Percentiles rank a stretch among this genome's conserved stretches.
These are phyloP conservation scores for Aureobasidium sp. DNA, from an alignment of 2,329 filamentous ascomycete species.

Conservation along the genomic window DNA sequence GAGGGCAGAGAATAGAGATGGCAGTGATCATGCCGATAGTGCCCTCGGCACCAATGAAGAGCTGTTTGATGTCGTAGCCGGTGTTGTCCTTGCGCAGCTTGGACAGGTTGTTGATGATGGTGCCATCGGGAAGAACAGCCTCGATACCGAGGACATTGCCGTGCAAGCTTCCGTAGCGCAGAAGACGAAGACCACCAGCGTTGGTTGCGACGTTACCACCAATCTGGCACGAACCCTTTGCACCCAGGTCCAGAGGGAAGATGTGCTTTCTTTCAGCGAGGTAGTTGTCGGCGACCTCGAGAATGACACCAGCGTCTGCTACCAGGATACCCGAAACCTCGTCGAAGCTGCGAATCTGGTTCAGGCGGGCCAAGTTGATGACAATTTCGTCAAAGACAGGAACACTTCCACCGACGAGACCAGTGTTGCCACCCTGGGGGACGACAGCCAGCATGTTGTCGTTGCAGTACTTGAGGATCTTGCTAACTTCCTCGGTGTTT, in stretches of 20 bases:
- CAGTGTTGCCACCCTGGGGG: constrained; percentile 94
- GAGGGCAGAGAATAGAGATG: constrained; percentile 81
- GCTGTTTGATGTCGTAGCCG: constrained; percentile 91
- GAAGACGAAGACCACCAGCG: constrained; percentile 78
- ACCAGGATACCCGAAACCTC: constrained; percentile 85
- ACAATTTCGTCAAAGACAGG: constrained; percentile 98
- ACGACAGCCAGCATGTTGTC: constrained; percentile 86
- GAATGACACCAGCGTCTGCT: constrained; percentile 80
- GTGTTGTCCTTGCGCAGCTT: constrained; percentile 97
- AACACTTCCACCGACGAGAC: constrained; percentile 87
- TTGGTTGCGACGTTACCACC: constrained; percentile 96
- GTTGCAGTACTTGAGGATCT: constrained; percentile 91
- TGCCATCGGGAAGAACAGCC: constrained; percentile 87
- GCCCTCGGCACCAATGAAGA: constrained; percentile 92
- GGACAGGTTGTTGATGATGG: constrained; percentile 78
- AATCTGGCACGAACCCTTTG: constrained; percentile 93
- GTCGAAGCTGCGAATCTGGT: constrained; percentile 83
- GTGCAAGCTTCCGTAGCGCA: constrained; percentile 90
- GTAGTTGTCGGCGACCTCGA: constrained; percentile 81
- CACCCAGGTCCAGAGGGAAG: constrained; percentile 93
- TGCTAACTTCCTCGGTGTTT: constrained; percentile 79
- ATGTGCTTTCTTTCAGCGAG: constrained; percentile 76
- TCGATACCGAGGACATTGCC: constrained; percentile 88
- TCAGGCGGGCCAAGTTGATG: constrained; percentile 83
- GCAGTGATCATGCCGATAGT: constrained; percentile 92